phyloP scores from a whole-genome alignment of 441 rosid genomes.

The Gossypium schwendimanii region DNA sequence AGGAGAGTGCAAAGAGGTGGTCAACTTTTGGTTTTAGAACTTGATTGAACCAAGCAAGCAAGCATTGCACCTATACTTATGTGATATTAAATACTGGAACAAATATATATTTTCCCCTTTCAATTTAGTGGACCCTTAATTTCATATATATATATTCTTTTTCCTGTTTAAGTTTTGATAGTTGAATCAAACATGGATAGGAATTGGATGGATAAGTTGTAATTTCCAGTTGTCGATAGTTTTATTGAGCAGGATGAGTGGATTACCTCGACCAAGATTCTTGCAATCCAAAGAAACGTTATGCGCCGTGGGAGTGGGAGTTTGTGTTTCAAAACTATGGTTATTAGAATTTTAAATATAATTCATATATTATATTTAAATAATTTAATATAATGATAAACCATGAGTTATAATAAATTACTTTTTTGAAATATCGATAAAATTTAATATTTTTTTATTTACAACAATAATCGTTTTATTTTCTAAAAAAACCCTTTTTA shows the following conservation, averaged over 20 bases:
- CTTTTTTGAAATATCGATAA: too few relatives aligned
- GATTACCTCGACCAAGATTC: too few relatives aligned
- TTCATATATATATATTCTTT: neutral
- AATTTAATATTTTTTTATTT: too few relatives aligned
- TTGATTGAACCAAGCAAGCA: conserved; percentile 1
- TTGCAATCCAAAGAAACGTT: too few relatives aligned
- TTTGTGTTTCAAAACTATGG: too few relatives aligned
- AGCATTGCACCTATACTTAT: neutral
- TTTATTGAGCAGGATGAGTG: neutral
- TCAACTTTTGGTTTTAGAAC: neutral
- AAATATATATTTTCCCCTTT: neutral
- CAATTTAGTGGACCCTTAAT: neutral
- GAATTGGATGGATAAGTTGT: neutral
- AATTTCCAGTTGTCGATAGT: neutral
- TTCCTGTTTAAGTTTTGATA: neutral
- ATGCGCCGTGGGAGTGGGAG: too few relatives aligned
- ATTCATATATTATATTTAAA: too few relatives aligned
- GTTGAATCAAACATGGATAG: neutral
- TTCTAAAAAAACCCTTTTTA: too few relatives aligned
- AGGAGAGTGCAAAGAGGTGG: conserved; percentile 21
- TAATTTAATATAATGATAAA: too few relatives aligned
- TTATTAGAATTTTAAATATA: too few relatives aligned
- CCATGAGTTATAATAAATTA: too few relatives aligned
- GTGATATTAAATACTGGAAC: neutral
- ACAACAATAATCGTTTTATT: too few relatives aligned